Evolutionary conservation across 257 asterid genomes (phyloP).

Genomic region (Schizonepeta tenuifolia): DNA sequence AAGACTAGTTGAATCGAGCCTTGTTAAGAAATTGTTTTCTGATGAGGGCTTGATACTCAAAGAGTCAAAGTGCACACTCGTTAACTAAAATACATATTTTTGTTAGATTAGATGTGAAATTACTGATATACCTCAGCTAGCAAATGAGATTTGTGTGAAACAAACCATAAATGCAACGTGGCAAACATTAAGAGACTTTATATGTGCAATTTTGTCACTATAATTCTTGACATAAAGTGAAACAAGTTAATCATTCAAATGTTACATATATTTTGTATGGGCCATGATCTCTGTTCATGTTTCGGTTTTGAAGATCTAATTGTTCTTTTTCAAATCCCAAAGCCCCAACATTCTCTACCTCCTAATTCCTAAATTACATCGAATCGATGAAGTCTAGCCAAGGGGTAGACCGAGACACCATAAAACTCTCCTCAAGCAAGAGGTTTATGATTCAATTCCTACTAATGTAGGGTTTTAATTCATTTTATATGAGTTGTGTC

Average conservation of each 20-base stretch:
- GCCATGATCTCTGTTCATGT: not conserved
- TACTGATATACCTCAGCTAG: not conserved
- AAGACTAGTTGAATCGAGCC: not conserved
- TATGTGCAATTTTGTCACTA: too few relatives aligned
- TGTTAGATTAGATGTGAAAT: not conserved
- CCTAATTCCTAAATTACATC: not conserved
- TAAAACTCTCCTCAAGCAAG: too few relatives aligned
- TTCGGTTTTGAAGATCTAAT: not conserved
- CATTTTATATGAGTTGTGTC: too few relatives aligned
- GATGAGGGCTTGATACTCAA: too few relatives aligned
- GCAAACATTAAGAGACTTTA: too few relatives aligned
- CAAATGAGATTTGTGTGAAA: not conserved
- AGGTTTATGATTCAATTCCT: too few relatives aligned
- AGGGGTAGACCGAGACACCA: too few relatives aligned
- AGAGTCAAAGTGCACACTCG: too few relatives aligned
- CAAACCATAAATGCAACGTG: not conserved
- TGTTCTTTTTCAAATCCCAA: not conserved
- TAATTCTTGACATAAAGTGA: not conserved
- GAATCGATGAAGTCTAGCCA: too few relatives aligned
- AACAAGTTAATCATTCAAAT: not conserved
- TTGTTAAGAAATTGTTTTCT: too few relatives aligned
- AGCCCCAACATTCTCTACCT: not conserved
- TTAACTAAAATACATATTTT: not conserved
- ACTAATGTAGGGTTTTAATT: too few relatives aligned
- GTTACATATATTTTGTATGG: not conserved